Base-by-base conservation (phyloP, 257 asterid species). In the Solanum sitiens region DNA sequence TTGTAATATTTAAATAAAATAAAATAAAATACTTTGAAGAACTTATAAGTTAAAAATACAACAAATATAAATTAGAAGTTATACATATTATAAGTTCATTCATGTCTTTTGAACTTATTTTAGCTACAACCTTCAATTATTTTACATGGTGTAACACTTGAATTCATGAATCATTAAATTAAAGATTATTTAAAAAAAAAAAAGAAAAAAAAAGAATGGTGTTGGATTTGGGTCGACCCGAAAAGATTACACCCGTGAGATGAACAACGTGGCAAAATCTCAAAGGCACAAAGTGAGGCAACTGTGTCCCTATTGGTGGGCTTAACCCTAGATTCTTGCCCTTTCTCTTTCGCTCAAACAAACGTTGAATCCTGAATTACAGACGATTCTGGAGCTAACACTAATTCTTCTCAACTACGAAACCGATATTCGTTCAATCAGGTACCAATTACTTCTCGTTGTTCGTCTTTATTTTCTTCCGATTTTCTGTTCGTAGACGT, bases 381-480 rank as follows among this genome's bases (percentile, higher is more conserved):
- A 18, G 65, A 63, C 20, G 35, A 72, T 37, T 77, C 10, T 44
- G 39, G 84, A 77, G 84, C 63, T 44, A 77, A 44, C 40, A 44
- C 21, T 79, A 35, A 77, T 85, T 80, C 15, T 23, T 83, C 86
- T 56, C 56, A 75, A 44, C 71, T 27, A 25, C 85, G 11, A 4
- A 45, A 39, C 65, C 42, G 47, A 42, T 40, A 44, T 83, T 85
- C 75, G 23, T 65, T 68, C 88, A 73, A 42, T 72, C 87, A 90
- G 93, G 94, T 91, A 86, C 87, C 27, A 3, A 53, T 86, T 65
- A 8, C 71, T 75, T 63, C n/a, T 50, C 45, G 44, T 32, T 47
- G 50, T 27, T 79, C 27, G 27, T 27, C 6, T 20, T 79, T 79
- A 16, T 47, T 79, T 14, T 6, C 85, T 61, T 79, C 53, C 25